Conservation (phyloP, 805 yeast genomes). For the Kazachstania martiniae region DNA sequence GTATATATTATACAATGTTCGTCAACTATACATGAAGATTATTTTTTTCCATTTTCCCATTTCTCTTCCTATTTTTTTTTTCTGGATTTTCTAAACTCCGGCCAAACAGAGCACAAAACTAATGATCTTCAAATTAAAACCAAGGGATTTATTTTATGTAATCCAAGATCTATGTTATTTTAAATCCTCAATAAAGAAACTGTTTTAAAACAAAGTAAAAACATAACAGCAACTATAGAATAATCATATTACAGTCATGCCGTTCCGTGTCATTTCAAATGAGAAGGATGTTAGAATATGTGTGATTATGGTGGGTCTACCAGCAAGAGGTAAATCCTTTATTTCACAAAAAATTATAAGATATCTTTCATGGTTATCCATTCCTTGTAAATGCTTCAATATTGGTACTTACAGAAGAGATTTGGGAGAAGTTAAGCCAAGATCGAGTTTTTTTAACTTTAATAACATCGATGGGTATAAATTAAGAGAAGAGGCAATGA, state of each 20-base stretch:
- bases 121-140: no score
- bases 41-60: background rate
- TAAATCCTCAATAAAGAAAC: no score
- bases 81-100: background rate
- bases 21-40: no score
- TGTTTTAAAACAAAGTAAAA: no score
- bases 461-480: conserved; percentile 53
- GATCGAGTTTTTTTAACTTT: conserved; percentile 71
- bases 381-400: conserved; percentile 77
- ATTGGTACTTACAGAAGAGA: conserved; percentile 78
- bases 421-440: conserved; percentile 35
- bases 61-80: background rate
- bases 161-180: no score
- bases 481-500: conserved; percentile 58
- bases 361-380: conserved; percentile 85
- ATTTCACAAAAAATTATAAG: conserved; percentile 91
- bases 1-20: no score
- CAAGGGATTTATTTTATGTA: no score
- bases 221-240: no score
- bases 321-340: conserved; percentile 88
- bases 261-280: conserved; percentile 31
- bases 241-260: no score
- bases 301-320: conserved; percentile 81
- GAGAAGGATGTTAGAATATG: conserved; percentile 59
- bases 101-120: no score